These are phyloP conservation scores for Corynespora cassiicola DNA, from an alignment of 2,329 filamentous ascomycete genomes.

Conservation along the genomic window DNA sequence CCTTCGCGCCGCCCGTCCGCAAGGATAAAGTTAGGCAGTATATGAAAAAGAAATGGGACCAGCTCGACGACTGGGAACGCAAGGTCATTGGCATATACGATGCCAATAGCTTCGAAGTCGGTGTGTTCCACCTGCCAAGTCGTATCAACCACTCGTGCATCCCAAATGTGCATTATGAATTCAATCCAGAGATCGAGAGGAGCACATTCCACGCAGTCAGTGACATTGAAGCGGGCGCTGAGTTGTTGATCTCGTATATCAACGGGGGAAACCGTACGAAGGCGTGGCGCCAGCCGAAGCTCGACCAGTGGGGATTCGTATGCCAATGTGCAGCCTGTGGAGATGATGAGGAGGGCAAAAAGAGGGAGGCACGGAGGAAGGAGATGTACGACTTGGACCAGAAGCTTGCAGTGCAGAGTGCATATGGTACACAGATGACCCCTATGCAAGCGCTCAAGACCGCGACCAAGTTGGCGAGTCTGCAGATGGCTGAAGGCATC, in stretches of 20 bases:
- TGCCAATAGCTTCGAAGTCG: constrained; percentile 8
- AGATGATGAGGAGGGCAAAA: constrained; percentile 6
- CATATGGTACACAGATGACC: constrained; percentile 8
- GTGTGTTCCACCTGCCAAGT: constrained; percentile 25
- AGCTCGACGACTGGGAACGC: constrained; percentile 3
- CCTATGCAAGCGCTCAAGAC: constrained; percentile 9
- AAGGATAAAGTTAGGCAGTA: constrained; percentile 5
- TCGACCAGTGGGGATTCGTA: constrained; percentile 14
- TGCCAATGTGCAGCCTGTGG: constrained; percentile 15
- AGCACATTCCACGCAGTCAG: constrained; percentile 33
- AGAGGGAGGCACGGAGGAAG: constrained; percentile 7
- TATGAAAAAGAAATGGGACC: constrained; percentile 6
- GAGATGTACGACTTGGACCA: constrained; percentile 12
- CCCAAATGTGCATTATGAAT: constrained; percentile 32
- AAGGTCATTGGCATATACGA: constrained; percentile 8
- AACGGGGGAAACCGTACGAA: background rate
- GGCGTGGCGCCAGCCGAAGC: constrained; percentile 5
- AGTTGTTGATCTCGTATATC: constrained; percentile 34
- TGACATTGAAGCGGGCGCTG: constrained; percentile 33
- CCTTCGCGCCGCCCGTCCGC: background rate
- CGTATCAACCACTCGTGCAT: constrained; percentile 39
- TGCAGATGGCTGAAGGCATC: constrained; percentile 12
- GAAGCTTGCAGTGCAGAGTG: constrained; percentile 10
- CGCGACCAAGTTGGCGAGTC: constrained; percentile 8
- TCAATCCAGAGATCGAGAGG: constrained; percentile 26